Base-by-base conservation (phyloP, 2,329 filamentous ascomycete genomes). In the Aureobasidium zeae region DNA sequence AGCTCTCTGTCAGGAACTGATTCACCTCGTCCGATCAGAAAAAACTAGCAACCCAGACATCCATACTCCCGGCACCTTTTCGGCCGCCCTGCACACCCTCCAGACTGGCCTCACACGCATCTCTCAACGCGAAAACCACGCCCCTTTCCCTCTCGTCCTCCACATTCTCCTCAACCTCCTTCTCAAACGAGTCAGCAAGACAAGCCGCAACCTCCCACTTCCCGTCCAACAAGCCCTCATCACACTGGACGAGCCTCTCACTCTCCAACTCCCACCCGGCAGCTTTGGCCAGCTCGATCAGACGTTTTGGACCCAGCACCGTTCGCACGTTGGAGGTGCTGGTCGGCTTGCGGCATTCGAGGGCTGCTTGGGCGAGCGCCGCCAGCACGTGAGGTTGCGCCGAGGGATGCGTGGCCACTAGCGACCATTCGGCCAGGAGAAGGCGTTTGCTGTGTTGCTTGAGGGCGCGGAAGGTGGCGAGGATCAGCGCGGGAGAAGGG, bases 361-460 rank as follows among this genome's bases (percentile, higher is more conserved):
- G 22, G 8, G 63, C 63, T 2, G 58, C 62, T 52, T 75, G 71
- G 0, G 71, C 57, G 15, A 77, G 53, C 2, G 66, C 65, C n/a
- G 72, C 69, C 1, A 77, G 57, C 5, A 77, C 65, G 49, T 77
- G 74, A 13, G 73, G 65, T 32, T 60, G 48, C 0, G 67, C 64
- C 2, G 61, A 57, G 5, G 53, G 55, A 17, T 63, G 48, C 0
- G 62, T 63, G 0, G 69, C 65, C 6, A 55, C 51, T 19, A 74
- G 53, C 1, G 63, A 62, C 59, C 67, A 73, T 53, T 73, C 70
- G 10, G 69, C 69, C 5, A 73, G 49, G 24, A 63, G 63, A 3
- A 74, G 54, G 11, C 53, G 55, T 16, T 53, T 56, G 13, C 55
- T 61, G 29, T 62, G 57, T 8, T 57, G 51, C 20, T 51, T 56